Base-by-base conservation (phyloP, 106 monocot species). In the Vanilla planifolia region DNA sequence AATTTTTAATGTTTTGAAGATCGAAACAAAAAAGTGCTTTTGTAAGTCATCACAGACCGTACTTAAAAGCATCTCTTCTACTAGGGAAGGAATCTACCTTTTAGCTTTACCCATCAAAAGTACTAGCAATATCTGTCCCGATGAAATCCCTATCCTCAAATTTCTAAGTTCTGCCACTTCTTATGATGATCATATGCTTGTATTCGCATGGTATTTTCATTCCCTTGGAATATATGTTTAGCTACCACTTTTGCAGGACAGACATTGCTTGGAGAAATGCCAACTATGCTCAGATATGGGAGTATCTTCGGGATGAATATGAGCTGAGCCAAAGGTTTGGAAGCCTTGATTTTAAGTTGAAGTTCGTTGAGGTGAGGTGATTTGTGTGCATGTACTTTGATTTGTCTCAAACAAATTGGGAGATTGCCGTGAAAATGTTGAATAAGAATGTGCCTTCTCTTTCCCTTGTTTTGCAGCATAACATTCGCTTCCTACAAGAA, bases 261-360 rank as follows among this genome's bases (percentile, higher is more conserved):
- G 95, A 96, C 40, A 90, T 96, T 81, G 95, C 95, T 51, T 96
- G 95, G 95, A 96, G 76, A 69, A 91, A 91, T 77, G 95, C 95
- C 35, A 96, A 90, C 42, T 96, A 96, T 77, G 95, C 95, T 58
- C 90, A 96, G 59, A 89, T 95, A 50, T 95, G 89, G 95, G 95
- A 95, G 62, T 95, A 95, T 61, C 90, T 90, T 33, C 77, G 95
- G 16, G 90, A 95, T 62, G 95, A 95, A 65, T 95, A 90, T 64
- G 95, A 95, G 58, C 65, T 95, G 33, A 83, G 86, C 39, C 89
- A 95, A 66, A 73, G 95, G 80, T 96, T 96, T 67, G 95, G 95
- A 43, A 96, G 68, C 68, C 90, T 96, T 43, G 95, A 96, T 65
- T 91, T 96, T 59, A 96, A 96, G 63, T 59, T 96, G 64, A 96